Evolutionary conservation across 805 yeast species (phyloP).

Genomic region (Cyberlindnera suaveolens): DNA sequence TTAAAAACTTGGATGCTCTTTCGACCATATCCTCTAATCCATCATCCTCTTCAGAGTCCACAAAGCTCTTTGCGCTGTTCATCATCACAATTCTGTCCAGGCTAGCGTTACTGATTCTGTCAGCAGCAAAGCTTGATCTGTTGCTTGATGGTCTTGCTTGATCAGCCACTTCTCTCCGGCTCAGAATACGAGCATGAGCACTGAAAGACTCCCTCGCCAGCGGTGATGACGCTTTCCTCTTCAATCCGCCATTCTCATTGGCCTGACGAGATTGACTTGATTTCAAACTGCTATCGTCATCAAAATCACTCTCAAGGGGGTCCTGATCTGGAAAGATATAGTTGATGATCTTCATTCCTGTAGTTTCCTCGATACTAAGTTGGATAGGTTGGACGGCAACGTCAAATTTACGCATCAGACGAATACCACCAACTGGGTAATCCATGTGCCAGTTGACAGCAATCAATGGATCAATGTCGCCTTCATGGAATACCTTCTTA

Average conservation of each 20-base stretch:
- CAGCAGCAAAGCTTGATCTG: background rate
- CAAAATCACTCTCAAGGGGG: slow-evolving; percentile 12
- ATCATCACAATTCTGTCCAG: slow-evolving; percentile 7
- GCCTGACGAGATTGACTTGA: background rate
- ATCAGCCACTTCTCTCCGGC: background rate
- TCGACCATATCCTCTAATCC: slow-evolving; percentile 56
- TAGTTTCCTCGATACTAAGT: slow-evolving; percentile 64
- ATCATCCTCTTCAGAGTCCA: background rate
- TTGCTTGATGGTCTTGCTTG: background rate
- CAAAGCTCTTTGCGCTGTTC: background rate
- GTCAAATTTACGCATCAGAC: slow-evolving; percentile 63
- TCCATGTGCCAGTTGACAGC: slow-evolving; percentile 69
- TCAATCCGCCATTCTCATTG: background rate
- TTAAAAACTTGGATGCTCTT: slow-evolving; percentile 68
- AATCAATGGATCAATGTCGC: slow-evolving; percentile 29
- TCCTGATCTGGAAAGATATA: slow-evolving; percentile 62
- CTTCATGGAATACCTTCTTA: slow-evolving; percentile 14
- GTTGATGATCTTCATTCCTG: slow-evolving; percentile 54
- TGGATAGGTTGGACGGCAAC: slow-evolving; percentile 60
- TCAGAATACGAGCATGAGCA: background rate
- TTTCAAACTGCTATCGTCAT: background rate
- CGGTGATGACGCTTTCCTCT: background rate
- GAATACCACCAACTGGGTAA: slow-evolving; percentile 85
- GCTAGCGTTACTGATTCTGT: background rate
- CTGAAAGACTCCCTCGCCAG: background rate